Evolutionary conservation across 2,329 filamentous ascomycete genomes (phyloP), one percentile per base, ranked within the genome.

Genomic region (Escovopsis sp.): DNA sequence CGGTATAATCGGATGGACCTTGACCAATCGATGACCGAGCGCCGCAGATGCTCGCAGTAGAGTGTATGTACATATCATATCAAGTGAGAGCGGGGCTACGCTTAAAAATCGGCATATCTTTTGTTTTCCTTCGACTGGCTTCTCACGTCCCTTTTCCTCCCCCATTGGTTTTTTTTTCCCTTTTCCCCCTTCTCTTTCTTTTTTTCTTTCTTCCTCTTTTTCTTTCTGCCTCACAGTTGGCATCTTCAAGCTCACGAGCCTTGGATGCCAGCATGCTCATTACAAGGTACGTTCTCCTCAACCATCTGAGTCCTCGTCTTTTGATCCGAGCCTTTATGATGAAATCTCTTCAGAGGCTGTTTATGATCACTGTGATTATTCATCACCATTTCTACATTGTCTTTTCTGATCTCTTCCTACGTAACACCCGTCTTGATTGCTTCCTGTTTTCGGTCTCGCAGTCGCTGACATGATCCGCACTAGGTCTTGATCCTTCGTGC

Each of bases 291-390:
- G 52, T 52, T 50, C 18, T 44, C 12, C 41, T 39, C 12, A 19
- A n/a, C 23, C 33, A 26, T n/a, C 8, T 28, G 26, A 28, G 33
- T n/a, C 30, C 12, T n/a, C 32, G 30, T 34, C 28, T 11, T 34
- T 43, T 45, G 10, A 12, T 18, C 6, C 32, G 9, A 18, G 30
- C 41, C 58, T 50, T 49, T 48, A 60, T 65, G 62, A 66, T 66
- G 62, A 65, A 55, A 55, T 46, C 49, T 48, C 44, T 53, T 61
- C 62, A 65, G 64, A 67, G 64, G 64, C 64, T 67, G 64, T 67
- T 67, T 67, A 67, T 67, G 64, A 67, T 59, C 44, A 47, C 43
- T 36, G 51, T 64, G 60, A 64, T 64, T 65, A 53, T 49, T 38
- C 40, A 45, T 43, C 44, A 45, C 44, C 41, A 59, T 51, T 36